Evolutionary conservation across 352 stramenopile genomes (phyloP).

Genomic region (Elongisporangium prolatum): DNA sequence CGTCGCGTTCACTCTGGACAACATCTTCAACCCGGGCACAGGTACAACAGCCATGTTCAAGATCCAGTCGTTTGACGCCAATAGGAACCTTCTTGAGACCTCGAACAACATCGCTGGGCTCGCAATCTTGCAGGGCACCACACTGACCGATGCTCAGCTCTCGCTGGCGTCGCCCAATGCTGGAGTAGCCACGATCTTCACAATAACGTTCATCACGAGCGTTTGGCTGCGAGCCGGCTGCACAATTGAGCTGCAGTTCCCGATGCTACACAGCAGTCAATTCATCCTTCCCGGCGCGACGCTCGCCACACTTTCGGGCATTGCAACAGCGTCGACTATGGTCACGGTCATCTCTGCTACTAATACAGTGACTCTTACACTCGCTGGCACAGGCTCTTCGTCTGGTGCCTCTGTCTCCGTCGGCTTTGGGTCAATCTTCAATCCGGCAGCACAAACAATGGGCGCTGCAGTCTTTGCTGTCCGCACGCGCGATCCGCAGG

Average conservation of each 20-base stretch:
- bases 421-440: slow-evolving; percentile 45
- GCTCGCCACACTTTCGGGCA: slow-evolving; percentile 12
- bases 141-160: slow-evolving; percentile 23
- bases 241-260: slow-evolving; percentile 43
- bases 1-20: slow-evolving; percentile 41
- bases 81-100: slow-evolving; percentile 28
- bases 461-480: slow-evolving; percentile 23
- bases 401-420: slow-evolving; percentile 24
- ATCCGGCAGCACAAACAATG: slow-evolving; percentile 32
- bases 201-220: slow-evolving; percentile 34
- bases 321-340: slow-evolving; percentile 25
- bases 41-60: slow-evolving; percentile 32
- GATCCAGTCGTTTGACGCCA: slow-evolving; percentile 12
- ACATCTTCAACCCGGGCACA: slow-evolving; percentile 55
- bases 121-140: slow-evolving; percentile 16
- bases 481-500: slow-evolving; percentile 31
- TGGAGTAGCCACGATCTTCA: slow-evolving; percentile 24
- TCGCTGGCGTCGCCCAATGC: slow-evolving; percentile 19
- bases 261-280: slow-evolving; percentile 24
- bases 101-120: slow-evolving; percentile 20
- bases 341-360: slow-evolving; percentile 1
- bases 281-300: slow-evolving; percentile 24
- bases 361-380: slow-evolving; percentile 9
- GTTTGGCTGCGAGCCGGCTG: slow-evolving; percentile 34
- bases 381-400: slow-evolving; percentile 23